Base-by-base conservation (phyloP, 345 rosid species). In the Boechera retrofracta region DNA sequence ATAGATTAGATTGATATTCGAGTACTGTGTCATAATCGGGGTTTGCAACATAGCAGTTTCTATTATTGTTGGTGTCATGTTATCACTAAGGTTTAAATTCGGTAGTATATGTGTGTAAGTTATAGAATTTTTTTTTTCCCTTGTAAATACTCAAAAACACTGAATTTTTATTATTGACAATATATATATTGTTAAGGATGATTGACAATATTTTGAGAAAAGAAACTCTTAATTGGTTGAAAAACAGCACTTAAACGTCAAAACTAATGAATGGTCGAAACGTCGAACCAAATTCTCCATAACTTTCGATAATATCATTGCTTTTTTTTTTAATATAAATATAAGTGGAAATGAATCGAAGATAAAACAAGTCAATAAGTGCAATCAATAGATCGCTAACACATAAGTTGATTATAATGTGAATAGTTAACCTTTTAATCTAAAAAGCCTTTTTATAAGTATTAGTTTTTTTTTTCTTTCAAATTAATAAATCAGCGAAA, bases 241-340 rank as follows among this genome's bases (percentile, higher is more conserved):
- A 65, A 7, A 39, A 26, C 42, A 56, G 33, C 55, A 16, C 31
- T 42, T 18, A 16, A 5, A 70, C 11, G 55, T 57, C 32, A 42
- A 56, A 56, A 69, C 54, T 10, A 56, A 56, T 57, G 55, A 56
- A 44, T 42, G 7, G 11, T 42, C 3, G 44, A 57, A 70, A 57
- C 13, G 44, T 57, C 8, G 13, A 44, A 54, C 51, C 28, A 68
- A 38, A 5, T 3, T 3, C 6, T 42, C 36, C 36, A 42, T 24
- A 35, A 8, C 72, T 54, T 36, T 54, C 51, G 62, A 39, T 10
- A 42, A 56, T 57, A 70, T 57, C 44, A 32, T 18, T 56, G 41
- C 31, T 29, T 32, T 7, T 7, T 13, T 42, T 42, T 45, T 47
- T 26, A 0, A 10, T 16, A 18, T 6, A 58, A 45, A 58, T 33